Evolutionary conservation across 176 grass and related monocot genomes (phyloP).

Genomic region (Saccharum spontaneum): DNA sequence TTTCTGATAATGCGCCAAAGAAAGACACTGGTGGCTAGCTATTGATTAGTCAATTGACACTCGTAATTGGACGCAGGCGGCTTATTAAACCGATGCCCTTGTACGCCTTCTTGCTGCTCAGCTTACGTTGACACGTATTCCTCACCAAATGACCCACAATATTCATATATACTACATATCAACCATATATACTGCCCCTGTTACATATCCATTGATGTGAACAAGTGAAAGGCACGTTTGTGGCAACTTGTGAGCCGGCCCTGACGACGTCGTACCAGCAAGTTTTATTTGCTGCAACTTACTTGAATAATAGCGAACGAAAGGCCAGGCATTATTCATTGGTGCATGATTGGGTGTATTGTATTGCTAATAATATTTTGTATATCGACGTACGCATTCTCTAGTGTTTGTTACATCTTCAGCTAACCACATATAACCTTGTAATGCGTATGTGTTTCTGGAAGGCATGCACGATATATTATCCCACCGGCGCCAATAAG

Average conservation of each 20-base stretch:
- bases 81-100: background rate
- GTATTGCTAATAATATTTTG: background rate
- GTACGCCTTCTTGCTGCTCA: background rate
- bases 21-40: background rate
- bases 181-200: background rate
- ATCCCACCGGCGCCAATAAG: conserved; percentile 27
- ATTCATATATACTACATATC: background rate
- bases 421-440: background rate
- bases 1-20: background rate
- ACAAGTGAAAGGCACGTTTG: conserved; percentile 48
- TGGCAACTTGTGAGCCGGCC: conserved; percentile 11
- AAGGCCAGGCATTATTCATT: background rate
- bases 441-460: conserved; percentile 27
- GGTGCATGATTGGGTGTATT: conserved; percentile 35
- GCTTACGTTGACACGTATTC: conserved; percentile 22
- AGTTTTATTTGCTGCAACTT: background rate
- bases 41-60: background rate
- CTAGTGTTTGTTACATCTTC: background rate
- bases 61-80: background rate
- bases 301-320: background rate
- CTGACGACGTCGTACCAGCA: background rate
- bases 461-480: conserved; percentile 30
- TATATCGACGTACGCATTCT: background rate
- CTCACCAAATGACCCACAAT: background rate
- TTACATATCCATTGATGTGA: background rate